phyloP scores from a whole-genome alignment of 352 stramenopile species.

The Globisporangium recalcitrans region DNA sequence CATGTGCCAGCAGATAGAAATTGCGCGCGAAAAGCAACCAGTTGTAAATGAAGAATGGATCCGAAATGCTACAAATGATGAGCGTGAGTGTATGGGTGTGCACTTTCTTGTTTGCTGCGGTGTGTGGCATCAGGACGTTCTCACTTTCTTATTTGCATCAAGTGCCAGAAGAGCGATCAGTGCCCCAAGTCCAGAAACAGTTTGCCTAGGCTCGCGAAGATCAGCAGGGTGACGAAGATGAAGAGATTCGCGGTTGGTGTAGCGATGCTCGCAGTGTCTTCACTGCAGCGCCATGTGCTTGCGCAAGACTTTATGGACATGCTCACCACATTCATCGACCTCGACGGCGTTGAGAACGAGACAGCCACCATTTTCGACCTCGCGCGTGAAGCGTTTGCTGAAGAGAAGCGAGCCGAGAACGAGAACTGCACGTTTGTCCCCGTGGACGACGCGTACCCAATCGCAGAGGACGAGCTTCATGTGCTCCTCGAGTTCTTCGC shows the following conservation, averaged over 20 bases:
- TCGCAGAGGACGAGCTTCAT: constrained; percentile 36
- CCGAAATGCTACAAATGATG: constrained; percentile 16
- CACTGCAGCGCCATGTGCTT: neutral
- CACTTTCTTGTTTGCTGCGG: constrained; percentile 4
- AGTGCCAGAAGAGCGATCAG: neutral
- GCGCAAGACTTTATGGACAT: constrained; percentile 28
- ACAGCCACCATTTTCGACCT: constrained; percentile 14
- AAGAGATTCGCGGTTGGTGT: constrained; percentile 4
- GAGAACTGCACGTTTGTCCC: constrained; percentile 10
- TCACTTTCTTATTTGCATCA: constrained; percentile 27
- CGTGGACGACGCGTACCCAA: constrained; percentile 50
- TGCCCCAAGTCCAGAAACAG: neutral
- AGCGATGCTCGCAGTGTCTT: constrained; percentile 6
- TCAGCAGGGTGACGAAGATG: neutral
- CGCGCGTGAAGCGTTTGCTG: constrained; percentile 11
- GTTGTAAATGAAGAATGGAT: constrained; percentile 10
- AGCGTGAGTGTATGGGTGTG: constrained; percentile 5
- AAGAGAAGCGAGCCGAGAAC: constrained; percentile 14
- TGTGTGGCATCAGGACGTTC: constrained; percentile 10
- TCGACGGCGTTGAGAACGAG: constrained; percentile 25
- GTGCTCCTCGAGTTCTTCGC: constrained; percentile 41
- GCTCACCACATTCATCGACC: constrained; percentile 33
- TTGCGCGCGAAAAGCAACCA: neutral
- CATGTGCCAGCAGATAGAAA: constrained; percentile 2
- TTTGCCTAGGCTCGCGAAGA: neutral